Conservation (phyloP, 257 asterid species). For the Solanum tarijense region DNA sequence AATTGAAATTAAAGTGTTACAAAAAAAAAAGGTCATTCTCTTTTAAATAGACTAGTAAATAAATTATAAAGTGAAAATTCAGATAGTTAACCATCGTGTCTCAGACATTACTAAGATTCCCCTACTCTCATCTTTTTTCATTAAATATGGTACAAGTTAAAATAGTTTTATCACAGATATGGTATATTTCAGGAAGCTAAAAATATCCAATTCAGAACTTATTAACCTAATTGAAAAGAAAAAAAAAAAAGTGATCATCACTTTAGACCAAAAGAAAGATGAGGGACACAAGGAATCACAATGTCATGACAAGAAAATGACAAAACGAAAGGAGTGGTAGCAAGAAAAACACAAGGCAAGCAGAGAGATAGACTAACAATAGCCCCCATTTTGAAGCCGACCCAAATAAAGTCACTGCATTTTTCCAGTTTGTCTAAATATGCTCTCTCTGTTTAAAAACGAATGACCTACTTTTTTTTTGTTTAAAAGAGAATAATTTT, state of each 20-base stretch:
- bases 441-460: accelerated
- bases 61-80: too few species aligned
- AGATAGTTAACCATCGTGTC: too few species aligned
- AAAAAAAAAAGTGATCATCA: not conserved
- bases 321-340: not conserved
- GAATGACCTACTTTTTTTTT: too few species aligned
- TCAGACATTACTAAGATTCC: too few species aligned
- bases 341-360: not conserved
- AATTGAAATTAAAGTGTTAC: too few species aligned
- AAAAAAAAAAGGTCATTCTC: too few species aligned
- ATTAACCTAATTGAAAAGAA: not conserved
- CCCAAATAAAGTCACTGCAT: not conserved
- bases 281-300: not conserved
- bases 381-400: not conserved
- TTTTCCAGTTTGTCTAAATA: not conserved
- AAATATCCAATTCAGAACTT: not conserved
- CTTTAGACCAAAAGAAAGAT: not conserved
- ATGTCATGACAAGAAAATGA: not conserved
- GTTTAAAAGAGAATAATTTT: accelerated
- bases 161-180: not conserved
- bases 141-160: not conserved
- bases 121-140: not conserved
- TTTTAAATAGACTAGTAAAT: too few species aligned
- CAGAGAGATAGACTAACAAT: not conserved
- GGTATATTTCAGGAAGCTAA: not conserved